Evolutionary conservation across 495 filamentous ascomycete genomes (phyloP), one percentile per base, ranked within the genome.

Genomic region (Aspergillus taichungensis): DNA sequence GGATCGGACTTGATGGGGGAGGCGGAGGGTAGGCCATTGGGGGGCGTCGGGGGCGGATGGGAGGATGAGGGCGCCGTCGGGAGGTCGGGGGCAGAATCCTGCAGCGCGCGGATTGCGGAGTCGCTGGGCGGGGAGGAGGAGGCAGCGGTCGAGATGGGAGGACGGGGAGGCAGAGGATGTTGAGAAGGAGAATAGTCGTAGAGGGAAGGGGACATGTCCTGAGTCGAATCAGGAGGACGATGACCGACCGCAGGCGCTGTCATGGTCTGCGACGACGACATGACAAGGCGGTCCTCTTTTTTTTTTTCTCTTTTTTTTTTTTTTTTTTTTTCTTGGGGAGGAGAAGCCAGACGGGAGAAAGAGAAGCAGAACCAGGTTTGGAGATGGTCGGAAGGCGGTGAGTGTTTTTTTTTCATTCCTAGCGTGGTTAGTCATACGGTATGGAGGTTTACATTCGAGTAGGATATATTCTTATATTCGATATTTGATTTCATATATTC

Each of bases 221-320:
- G 59, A 42, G 64, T 68, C 60, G 67, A 58, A 57, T 73, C 67
- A 59, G 67, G 65, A 55, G 69, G 69, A 51, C 65, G 69, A 69
- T 71, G 69, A 60, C 67, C 67, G 65, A 73, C 62, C 60, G 68
- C 65, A 66, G 69, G 68, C 65, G 69, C 69, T 62, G 67, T 76
- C 65, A 77, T 76, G 69, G 71, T 76, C 66, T 74, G 72, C 61
- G 72, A 77, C 47, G 64, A 68, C 60, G 69, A 74, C 66, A 75
- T 69, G 64, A 70, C 73, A 67, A 55, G 51, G 55, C 55, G 56
- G 43, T 35, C 58, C 56, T 62, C 53, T 47, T 52, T 51, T 50
- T 47, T 37, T 13, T 42, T 7, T 37, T 37, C n/a, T 24, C 18
- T 24, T 24, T 24, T 24, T 24, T 24, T 24, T 24, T 37, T 37